phyloP scores from a whole-genome alignment of 2,329 filamentous ascomycete species.

The Alternaria longipes region DNA sequence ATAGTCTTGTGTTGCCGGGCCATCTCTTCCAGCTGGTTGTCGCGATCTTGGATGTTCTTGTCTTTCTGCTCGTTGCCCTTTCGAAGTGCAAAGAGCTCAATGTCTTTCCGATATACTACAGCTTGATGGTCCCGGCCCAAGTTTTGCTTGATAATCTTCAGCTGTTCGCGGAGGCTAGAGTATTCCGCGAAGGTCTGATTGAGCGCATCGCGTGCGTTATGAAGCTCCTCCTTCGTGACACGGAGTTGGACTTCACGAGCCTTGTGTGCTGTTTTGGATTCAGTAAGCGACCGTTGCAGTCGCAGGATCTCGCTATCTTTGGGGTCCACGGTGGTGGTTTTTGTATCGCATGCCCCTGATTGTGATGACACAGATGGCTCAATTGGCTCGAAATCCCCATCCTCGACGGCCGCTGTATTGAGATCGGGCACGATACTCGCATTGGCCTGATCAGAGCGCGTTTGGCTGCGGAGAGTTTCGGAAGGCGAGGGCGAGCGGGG shows the following conservation, averaged over 20 bases:
- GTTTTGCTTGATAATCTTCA: constrained; percentile 43
- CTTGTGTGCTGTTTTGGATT: constrained; percentile 38
- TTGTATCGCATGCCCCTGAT: constrained; percentile 18
- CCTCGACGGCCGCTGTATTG: constrained; percentile 16
- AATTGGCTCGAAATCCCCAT: constrained; percentile 10
- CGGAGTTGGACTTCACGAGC: constrained; percentile 39
- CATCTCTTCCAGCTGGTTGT: constrained; percentile 39
- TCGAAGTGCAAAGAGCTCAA: constrained; percentile 48
- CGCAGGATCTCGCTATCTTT: constrained; percentile 42
- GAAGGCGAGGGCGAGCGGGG: constrained; percentile 24
- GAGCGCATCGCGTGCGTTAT: constrained; percentile 40
- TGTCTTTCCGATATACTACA: constrained; percentile 48
- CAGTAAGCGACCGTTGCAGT: constrained; percentile 38
- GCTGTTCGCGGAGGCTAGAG: constrained; percentile 39
- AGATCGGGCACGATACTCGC: constrained; percentile 21
- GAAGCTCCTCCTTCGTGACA: constrained; percentile 36
- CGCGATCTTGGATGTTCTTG: constrained; percentile 41
- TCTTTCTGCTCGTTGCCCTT: constrained; percentile 50
- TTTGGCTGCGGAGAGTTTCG: constrained; percentile 40
- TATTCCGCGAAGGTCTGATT: constrained; percentile 44
- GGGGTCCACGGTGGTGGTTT: constrained; percentile 18
- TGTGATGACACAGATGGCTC: constrained; percentile 6
- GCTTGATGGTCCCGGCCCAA: constrained; percentile 46
- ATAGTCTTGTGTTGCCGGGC: constrained; percentile 37
- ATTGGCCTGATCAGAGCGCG: constrained; percentile 27